Evolutionary conservation across 2,329 filamentous ascomycete genomes (phyloP).

Genomic region (Colletotrichum sp.): DNA sequence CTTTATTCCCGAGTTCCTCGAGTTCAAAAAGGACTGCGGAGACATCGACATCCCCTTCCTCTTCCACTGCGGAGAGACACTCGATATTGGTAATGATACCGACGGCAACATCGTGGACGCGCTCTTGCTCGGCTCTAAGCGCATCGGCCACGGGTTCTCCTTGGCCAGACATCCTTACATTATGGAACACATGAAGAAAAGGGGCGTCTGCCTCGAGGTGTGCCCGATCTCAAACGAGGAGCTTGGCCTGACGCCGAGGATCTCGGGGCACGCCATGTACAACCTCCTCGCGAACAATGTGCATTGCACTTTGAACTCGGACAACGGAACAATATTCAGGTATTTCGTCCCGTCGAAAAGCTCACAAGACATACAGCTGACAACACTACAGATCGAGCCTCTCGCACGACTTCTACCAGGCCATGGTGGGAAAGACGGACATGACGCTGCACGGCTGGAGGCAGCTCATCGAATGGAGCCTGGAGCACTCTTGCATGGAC

Average conservation of each 20-base stretch:
- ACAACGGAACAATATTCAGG: slow-evolving; percentile 77
- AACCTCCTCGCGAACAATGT: slow-evolving; percentile 73
- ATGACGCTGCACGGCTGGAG: slow-evolving; percentile 76
- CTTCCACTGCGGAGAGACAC: slow-evolving; percentile 79
- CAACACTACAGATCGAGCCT: slow-evolving; percentile 62
- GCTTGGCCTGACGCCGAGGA: slow-evolving; percentile 69
- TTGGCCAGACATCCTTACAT: slow-evolving; percentile 70
- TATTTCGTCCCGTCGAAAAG: slow-evolving; percentile 33
- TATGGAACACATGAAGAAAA: slow-evolving; percentile 68
- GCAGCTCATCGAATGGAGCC: slow-evolving; percentile 68
- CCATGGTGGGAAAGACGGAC: slow-evolving; percentile 70
- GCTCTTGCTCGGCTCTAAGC: slow-evolving; percentile 67
- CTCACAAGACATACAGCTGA: neutral
- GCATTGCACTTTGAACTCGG: slow-evolving; percentile 76
- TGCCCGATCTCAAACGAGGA: slow-evolving; percentile 82
- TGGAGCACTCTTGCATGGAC: slow-evolving; percentile 63
- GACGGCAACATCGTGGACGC: slow-evolving; percentile 75
- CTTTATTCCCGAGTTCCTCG: slow-evolving; percentile 59
- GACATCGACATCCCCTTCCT: slow-evolving; percentile 70
- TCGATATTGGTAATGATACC: slow-evolving; percentile 67
- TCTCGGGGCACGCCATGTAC: slow-evolving; percentile 71
- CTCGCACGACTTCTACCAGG: slow-evolving; percentile 79
- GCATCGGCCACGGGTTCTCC: slow-evolving; percentile 78
- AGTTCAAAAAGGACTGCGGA: slow-evolving; percentile 59
- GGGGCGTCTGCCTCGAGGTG: slow-evolving; percentile 73